A percentile compares a stretch with the other conserved stretches of the same genome.
phyloP scores from a whole-genome alignment of 768 basidiomycete species.

The Podaxis sp. region DNA sequence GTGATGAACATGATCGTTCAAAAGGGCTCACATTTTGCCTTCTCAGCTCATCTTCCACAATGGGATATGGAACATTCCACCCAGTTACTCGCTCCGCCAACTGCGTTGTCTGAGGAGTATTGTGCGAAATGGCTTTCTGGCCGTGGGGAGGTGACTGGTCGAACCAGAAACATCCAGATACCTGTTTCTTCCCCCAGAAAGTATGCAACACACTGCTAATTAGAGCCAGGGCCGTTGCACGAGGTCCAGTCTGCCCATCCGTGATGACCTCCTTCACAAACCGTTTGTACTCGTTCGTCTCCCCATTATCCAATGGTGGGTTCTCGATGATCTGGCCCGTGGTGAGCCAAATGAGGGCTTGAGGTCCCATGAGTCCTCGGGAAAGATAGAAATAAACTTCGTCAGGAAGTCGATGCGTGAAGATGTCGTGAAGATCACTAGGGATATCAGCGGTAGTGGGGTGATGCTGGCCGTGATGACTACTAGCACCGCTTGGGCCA shows the following conservation, averaged over 20 bases:
- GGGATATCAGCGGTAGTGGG: constrained; percentile 88
- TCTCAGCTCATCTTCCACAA: constrained; percentile 92
- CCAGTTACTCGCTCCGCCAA: constrained; percentile 82
- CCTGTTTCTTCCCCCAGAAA: constrained; percentile 78
- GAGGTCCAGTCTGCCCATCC: constrained; percentile 89
- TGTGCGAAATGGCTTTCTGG: constrained; percentile 65
- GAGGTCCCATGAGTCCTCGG: constrained; percentile 83
- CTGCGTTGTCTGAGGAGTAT: constrained; percentile 74
- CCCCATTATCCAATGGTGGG: constrained; percentile 90
- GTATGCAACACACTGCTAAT: constrained; percentile 74
- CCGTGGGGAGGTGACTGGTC: constrained; percentile 48
- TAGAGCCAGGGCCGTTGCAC: constrained; percentile 86
- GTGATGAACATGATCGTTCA: constrained; percentile 7
- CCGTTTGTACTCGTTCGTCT: constrained; percentile 89
- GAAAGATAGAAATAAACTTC: constrained; percentile 97
- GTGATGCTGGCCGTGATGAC: constrained; percentile 59
- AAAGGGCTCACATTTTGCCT: constrained; percentile 82
- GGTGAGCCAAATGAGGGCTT: constrained; percentile 93
- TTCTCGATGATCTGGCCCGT: constrained; percentile 81
- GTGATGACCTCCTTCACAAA: constrained; percentile 97
- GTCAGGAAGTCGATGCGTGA: constrained; percentile 91
- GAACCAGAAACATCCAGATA: constrained; percentile 75
- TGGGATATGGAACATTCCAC: constrained; percentile 83
- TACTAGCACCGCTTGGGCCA: constrained; percentile 32
- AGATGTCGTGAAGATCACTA: constrained; percentile 87